Conservation (phyloP, 495 filamentous ascomycete species). For the Neurospora tetrasperma region DNA sequence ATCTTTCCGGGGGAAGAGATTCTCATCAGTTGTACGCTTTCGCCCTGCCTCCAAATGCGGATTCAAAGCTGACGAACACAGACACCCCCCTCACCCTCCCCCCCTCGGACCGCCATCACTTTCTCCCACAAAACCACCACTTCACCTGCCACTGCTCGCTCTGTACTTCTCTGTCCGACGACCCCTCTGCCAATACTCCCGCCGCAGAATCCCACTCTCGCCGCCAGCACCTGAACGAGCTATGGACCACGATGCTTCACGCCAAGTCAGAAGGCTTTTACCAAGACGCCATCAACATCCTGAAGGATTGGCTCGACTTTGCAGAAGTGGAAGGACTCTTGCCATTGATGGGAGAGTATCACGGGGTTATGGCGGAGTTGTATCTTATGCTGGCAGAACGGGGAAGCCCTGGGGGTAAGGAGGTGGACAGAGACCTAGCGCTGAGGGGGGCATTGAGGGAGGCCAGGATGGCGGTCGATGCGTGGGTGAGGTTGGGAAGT, state of each 20-base stretch:
- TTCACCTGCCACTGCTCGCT: constrained; percentile 33
- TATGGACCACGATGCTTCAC: constrained; percentile 21
- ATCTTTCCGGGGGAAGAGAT: constrained; percentile 35
- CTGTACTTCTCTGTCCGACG: constrained; percentile 22
- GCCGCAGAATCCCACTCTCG: constrained; percentile 26
- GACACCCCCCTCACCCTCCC: constrained; percentile 25
- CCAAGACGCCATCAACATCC: constrained; percentile 25
- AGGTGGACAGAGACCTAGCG: constrained; percentile 10
- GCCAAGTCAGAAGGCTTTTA: constrained; percentile 24
- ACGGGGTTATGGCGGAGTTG: constrained; percentile 28
- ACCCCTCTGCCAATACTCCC: neutral
- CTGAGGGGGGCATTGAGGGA: constrained; percentile 22
- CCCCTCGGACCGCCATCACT: constrained; percentile 15
- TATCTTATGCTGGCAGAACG: constrained; percentile 24
- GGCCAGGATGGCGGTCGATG: constrained; percentile 27
- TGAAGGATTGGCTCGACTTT: constrained; percentile 23
- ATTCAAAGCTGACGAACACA: neutral
- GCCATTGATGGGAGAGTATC: constrained; percentile 25
- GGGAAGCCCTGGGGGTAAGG: constrained; percentile 6
- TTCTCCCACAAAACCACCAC: constrained; percentile 25
- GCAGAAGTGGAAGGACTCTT: constrained; percentile 23
- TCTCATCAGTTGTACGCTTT: constrained; percentile 28
- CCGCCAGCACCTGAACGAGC: constrained; percentile 20
- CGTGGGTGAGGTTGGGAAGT: constrained; percentile 27
- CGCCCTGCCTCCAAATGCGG: neutral